A percentile compares a stretch with the other conserved stretches of the same genome.
Evolutionary conservation across 2,329 filamentous ascomycete species (phyloP).

Genomic region (Iodosphaeria phyllophila): DNA sequence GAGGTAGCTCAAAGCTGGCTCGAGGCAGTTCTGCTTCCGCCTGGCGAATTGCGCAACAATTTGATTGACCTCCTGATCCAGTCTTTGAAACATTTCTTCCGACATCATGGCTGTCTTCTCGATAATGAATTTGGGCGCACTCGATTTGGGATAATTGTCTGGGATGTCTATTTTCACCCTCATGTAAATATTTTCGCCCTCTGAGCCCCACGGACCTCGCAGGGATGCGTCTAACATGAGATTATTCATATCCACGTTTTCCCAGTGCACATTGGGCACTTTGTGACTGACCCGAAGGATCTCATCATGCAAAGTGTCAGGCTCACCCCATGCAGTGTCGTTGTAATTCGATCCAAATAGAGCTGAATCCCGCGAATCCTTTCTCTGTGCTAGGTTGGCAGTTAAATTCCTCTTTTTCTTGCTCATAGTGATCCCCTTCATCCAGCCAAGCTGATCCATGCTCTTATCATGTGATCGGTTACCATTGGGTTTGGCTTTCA

Average conservation of each 20-base stretch:
- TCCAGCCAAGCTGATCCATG: conserved; percentile 45
- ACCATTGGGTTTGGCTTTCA: conserved; percentile 32
- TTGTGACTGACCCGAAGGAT: conserved; percentile 41
- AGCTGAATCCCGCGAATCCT: conserved; percentile 31
- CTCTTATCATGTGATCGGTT: conserved; percentile 24
- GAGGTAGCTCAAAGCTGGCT: conserved; percentile 42
- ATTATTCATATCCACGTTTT: conserved; percentile 44
- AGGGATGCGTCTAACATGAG: conserved; percentile 39
- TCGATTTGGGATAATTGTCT: conserved; percentile 35
- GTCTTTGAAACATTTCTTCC: conserved; percentile 29
- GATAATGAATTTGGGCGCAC: conserved; percentile 37
- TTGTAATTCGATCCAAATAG: conserved; percentile 31
- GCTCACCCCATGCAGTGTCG: conserved; percentile 38
- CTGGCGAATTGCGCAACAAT: conserved; percentile 35
- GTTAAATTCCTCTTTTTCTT: conserved; percentile 29
- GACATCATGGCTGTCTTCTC: conserved; percentile 45
- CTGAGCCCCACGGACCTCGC: conserved; percentile 43
- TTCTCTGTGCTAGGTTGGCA: conserved; percentile 23
- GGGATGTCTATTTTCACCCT: conserved; percentile 43
- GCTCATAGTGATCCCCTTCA: conserved; percentile 48
- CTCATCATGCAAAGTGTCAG: conserved; percentile 45
- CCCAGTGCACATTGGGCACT: conserved; percentile 45
- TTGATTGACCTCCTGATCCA: conserved; percentile 36
- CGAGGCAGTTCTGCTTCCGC: conserved; percentile 41
- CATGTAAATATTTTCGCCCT: conserved; percentile 38